These are phyloP conservation scores for Serpula lacrymans DNA, from an alignment of 768 basidiomycete species.

Conservation along the genomic window DNA sequence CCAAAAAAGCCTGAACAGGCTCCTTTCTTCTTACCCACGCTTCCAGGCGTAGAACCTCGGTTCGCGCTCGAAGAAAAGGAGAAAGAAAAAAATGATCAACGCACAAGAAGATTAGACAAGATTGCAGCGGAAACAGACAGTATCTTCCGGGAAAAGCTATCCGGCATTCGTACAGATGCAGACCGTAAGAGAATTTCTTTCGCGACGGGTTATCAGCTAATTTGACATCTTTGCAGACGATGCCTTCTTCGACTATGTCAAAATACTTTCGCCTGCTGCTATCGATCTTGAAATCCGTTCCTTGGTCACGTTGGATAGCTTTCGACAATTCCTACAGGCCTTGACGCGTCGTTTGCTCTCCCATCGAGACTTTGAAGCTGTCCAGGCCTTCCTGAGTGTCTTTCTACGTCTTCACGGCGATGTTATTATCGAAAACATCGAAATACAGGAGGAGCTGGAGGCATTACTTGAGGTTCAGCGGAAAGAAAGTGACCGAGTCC, in stretches of 20 bases:
- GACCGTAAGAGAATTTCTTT: slow-evolving; percentile 56
- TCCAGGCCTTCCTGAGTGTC: slow-evolving; percentile 82
- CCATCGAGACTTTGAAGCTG: slow-evolving; percentile 91
- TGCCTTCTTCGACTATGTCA: slow-evolving; percentile 77
- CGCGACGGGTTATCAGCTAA: slow-evolving; percentile 4
- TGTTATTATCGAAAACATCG: slow-evolving; percentile 64
- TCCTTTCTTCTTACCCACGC: slow-evolving; percentile 94
- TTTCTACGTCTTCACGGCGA: slow-evolving; percentile 87
- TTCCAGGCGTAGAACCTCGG: slow-evolving; percentile 82
- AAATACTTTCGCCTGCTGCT: slow-evolving; percentile 85
- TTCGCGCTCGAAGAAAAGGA: slow-evolving; percentile 59
- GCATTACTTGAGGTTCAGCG: slow-evolving; percentile 61
- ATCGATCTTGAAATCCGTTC: slow-evolving; percentile 89
- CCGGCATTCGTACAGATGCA: slow-evolving; percentile 49
- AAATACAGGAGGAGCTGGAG: slow-evolving; percentile 57
- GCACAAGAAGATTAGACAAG: slow-evolving; percentile 53
- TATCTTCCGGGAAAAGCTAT: slow-evolving; percentile 66
- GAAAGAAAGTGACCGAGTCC: slow-evolving; percentile 73
- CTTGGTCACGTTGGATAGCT: slow-evolving; percentile 58
- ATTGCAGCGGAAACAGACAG: slow-evolving; percentile 53
- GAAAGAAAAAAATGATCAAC: slow-evolving; percentile 34
- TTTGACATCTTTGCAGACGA: slow-evolving; percentile 50
- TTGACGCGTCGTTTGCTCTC: slow-evolving; percentile 69
- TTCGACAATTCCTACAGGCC: slow-evolving; percentile 69
- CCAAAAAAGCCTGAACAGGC: slow-evolving; percentile 94